Evolutionary conservation across 495 filamentous ascomycete species (phyloP), one percentile per base, ranked within the genome.

Genomic region (Friedmanniomyces endolithicus): DNA sequence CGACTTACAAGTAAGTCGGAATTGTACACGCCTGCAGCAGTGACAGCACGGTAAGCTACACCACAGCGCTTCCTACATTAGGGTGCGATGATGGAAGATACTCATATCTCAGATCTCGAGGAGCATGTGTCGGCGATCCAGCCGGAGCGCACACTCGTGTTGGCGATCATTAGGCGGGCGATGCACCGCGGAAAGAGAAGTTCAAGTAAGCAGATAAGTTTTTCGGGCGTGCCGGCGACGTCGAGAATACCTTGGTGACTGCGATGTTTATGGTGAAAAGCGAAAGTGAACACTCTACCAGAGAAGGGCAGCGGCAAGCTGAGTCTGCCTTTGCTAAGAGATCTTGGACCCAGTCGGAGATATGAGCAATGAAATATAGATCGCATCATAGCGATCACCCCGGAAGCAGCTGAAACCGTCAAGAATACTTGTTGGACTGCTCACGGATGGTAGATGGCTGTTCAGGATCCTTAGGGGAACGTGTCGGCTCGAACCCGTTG

Each of bases 241-340:
- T 77, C 11, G 60, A 77, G 60, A 79, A 77, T 67, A 75, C n/a
- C n/a, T n/a, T n/a, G n/a, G n/a, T n/a, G n/a, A 75, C 58, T 75
- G 74, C 23, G 76, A 71, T 57, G 61, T n/a, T 68, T 27, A 74
- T 74, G 71, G 75, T 41, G 37, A 4, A 14, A 41, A 6, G 37
- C 12, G 6, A 6, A 6, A 3, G 17, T 14, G 14, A 3, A 37
- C 16, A 1, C n/a, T 22, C 12, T 47, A 47, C 19, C n/a, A n/a
- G n/a, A n/a, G n/a, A n/a, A n/a, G n/a, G n/a, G n/a, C n/a, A n/a
- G n/a, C n/a, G n/a, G n/a, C n/a, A n/a, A n/a, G n/a, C n/a, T n/a
- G 20, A 6, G 24, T 29, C 4, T 19, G 17, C 12, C 8, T 41
- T 41, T 19, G 37, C 3, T 35, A 35, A 17, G 41, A 45, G 6